Base-by-base conservation (phyloP, 768 basidiomycete genomes). In the Collybiopsis confluens region DNA sequence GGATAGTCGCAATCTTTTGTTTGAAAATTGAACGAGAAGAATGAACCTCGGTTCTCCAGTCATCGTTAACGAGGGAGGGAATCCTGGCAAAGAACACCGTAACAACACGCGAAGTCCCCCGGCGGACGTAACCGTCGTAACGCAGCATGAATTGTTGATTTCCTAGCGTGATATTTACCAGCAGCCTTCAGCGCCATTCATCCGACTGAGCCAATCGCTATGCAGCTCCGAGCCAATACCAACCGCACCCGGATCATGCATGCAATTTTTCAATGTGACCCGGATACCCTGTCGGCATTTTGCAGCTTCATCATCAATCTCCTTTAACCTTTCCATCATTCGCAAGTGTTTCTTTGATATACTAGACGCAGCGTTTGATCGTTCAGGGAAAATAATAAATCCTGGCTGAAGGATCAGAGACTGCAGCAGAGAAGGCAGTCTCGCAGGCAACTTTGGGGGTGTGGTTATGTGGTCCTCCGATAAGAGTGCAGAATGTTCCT, bases 321-420 rank as follows among this genome's bases (percentile, higher is more conserved):
- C 35, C 30, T 45, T 43, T 16, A 53, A 27, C 33, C 23, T 18
- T 37, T 10, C 24, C 52, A 53, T 53, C 52, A 53, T 53, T 43
- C 33, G 13, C 27, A 30, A 20, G n/a, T 53, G 16, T 33, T 53
- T 53, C 33, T 53, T 45, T 23, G 23, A 11, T 36, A 27, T 33
- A 26, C 43, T 52, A n/a, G 18, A 27, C 28, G 42, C 33, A 36
- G 13, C 30, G 36, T 26, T 21, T 15, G 38, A 9, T 18, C 38
- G 40, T 38, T 18, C n/a, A 44, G n/a, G 23, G 1, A 28, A 21
- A 30, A 30, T 24, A 26, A 33, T 28, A 18, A n/a, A 46, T 23
- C 44, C 54, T 11, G 54, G 54, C 30, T 54, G 45, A 5, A 54
- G 28, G 20, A 54, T 37, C 18, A 54, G n/a, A 48, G 35, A 48